These are phyloP conservation scores for Leccinum subrobustum DNA, from an alignment of 1,284 basidiomycete species.

Conservation along the genomic window DNA sequence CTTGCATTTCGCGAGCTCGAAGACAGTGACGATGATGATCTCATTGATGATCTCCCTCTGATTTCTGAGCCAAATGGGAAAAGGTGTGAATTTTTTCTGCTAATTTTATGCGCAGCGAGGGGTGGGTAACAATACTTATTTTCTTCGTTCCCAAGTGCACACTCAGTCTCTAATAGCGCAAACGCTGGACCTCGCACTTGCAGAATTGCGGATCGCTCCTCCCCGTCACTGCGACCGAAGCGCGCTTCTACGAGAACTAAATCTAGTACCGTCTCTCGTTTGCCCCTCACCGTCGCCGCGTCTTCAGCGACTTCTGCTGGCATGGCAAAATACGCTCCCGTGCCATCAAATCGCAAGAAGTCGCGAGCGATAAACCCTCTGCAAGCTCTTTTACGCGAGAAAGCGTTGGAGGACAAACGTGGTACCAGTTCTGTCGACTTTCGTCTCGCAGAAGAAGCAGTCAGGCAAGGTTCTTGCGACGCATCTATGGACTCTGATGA, in stretches of 20 bases:
- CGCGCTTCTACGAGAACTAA: slow-evolving; percentile 21
- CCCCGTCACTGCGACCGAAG: slow-evolving; percentile 4
- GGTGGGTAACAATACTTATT: slow-evolving; percentile 12
- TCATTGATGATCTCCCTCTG: slow-evolving; percentile 23
- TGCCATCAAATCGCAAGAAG: slow-evolving; percentile 27
- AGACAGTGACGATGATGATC: slow-evolving; percentile 52
- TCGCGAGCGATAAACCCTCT: slow-evolving; percentile 45
- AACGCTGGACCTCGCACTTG: background rate
- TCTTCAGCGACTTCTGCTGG: slow-evolving; percentile 3
- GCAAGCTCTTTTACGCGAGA: slow-evolving; percentile 52
- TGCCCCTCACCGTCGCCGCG: slow-evolving; percentile 14
- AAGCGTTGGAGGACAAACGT: slow-evolving; percentile 42
- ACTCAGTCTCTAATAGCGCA: slow-evolving; percentile 12
- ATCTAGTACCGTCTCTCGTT: slow-evolving; percentile 1
- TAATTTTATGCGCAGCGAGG: background rate
- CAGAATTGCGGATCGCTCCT: background rate
- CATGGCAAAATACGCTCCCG: background rate
- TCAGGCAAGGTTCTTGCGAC: slow-evolving; percentile 31
- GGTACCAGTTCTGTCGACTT: slow-evolving; percentile 45
- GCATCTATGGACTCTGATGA: slow-evolving; percentile 39
- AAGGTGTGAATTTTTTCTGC: slow-evolving; percentile 14
- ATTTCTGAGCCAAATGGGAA: slow-evolving; percentile 16
- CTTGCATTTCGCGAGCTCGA: slow-evolving; percentile 44
- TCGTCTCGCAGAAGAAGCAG: slow-evolving; percentile 43
- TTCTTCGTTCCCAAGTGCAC: slow-evolving; percentile 27